Conservation (phyloP, 495 filamentous ascomycete species). For the Aspergillus indologenus region DNA sequence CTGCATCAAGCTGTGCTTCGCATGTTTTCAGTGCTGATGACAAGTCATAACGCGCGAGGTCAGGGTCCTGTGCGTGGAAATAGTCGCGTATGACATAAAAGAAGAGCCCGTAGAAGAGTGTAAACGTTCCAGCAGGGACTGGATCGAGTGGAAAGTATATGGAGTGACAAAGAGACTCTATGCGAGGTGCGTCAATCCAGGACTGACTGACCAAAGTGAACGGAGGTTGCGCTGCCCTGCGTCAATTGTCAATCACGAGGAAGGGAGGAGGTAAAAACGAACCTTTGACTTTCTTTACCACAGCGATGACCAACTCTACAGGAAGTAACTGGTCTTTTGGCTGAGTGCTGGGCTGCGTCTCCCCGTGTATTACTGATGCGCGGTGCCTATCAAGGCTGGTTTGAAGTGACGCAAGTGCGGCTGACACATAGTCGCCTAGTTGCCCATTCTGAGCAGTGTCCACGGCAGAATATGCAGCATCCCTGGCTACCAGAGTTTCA, state of each 20-base stretch:
- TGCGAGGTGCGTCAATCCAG: conserved; percentile 20
- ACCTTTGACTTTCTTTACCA: conserved; percentile 26
- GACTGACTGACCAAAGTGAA: conserved; percentile 28
- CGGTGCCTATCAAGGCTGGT: conserved; percentile 19
- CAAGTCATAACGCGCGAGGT: conserved; percentile 18
- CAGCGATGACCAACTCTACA: conserved; percentile 22
- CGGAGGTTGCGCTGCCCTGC: conserved; percentile 19
- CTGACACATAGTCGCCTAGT: conserved; percentile 21
- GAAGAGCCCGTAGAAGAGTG: conserved; percentile 22
- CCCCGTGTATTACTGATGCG: neutral
- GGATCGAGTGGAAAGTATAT: conserved; percentile 27
- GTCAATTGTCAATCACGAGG: conserved; percentile 1
- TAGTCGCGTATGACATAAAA: conserved; percentile 28
- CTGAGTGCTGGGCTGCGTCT: neutral
- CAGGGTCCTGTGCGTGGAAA: conserved; percentile 20
- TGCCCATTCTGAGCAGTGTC: conserved; percentile 6
- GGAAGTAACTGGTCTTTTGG: conserved; percentile 18
- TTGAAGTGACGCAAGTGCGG: conserved; percentile 21
- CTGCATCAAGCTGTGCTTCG: conserved; percentile 17
- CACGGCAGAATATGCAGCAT: conserved; percentile 25
- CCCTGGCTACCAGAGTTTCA: conserved; percentile 25
- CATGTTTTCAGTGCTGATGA: conserved; percentile 15
- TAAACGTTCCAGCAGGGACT: conserved; percentile 17
- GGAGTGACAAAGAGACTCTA: conserved; percentile 24
- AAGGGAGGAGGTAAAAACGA: neutral